Evolutionary conservation across 257 asterid species (phyloP).

Genomic region (Solanum bulbocastanum): DNA sequence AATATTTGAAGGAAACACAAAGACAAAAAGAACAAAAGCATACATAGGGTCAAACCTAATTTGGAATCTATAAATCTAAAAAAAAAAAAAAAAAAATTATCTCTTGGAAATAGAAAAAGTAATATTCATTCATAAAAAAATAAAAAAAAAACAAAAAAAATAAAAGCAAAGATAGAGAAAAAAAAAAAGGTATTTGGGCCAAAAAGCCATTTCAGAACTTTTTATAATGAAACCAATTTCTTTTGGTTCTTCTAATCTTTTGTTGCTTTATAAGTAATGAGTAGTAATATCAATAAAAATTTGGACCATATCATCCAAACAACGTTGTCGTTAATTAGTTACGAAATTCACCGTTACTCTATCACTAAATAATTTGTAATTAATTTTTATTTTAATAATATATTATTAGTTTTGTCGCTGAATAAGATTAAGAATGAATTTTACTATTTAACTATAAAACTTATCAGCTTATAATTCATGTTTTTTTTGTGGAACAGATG

Average conservation of each 20-base stretch:
- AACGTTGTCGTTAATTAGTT: neutral
- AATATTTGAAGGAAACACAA: neutral
- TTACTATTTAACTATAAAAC: neutral
- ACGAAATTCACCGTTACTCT: neutral
- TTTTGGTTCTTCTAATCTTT: neutral
- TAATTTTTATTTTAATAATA: neutral
- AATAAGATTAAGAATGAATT: neutral
- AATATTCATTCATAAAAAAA: neutral
- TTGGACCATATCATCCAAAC: neutral
- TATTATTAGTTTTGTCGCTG: neutral
- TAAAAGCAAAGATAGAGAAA: neutral
- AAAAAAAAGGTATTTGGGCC: neutral
- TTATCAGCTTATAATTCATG: no score
- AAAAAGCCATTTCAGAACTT: conserved; percentile 5
- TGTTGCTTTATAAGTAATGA: neutral
- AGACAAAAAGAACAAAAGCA: neutral
- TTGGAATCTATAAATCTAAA: neutral
- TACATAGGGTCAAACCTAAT: neutral
- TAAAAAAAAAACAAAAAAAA: neutral
- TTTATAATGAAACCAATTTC: neutral
- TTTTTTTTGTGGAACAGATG: neutral
- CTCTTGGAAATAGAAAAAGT: neutral
- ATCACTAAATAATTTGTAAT: neutral
- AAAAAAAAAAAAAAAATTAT: neutral
- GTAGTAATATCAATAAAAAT: neutral